Percentiles rank a stretch among this genome's conserved stretches.
These are phyloP conservation scores for Patellaria atrata DNA, from an alignment of 495 filamentous ascomycete species.

Conservation along the genomic window DNA sequence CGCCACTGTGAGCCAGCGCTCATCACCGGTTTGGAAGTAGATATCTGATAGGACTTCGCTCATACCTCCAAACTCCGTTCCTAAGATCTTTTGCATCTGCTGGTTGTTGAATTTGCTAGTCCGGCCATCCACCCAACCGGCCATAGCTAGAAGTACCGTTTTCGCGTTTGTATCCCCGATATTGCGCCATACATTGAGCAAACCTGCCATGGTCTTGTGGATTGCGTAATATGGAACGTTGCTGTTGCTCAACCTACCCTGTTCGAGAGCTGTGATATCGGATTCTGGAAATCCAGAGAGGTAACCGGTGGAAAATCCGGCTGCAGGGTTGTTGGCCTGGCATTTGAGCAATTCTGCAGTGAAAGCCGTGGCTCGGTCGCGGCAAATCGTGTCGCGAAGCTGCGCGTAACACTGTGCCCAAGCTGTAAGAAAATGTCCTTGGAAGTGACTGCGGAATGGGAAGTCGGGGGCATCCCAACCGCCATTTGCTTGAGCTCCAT, in stretches of 20 bases:
- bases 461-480: conserved; percentile 30
- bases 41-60: conserved; percentile 27
- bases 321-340: conserved; percentile 27
- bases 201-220: conserved; percentile 23
- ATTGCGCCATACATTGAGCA: conserved; percentile 26
- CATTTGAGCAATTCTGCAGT: conserved; percentile 27
- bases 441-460: conserved; percentile 28
- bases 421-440: conserved; percentile 28
- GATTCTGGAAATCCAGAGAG: conserved; percentile 29
- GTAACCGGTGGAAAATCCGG: conserved; percentile 21
- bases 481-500: conserved; percentile 21
- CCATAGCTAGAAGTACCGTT: conserved; percentile 22
- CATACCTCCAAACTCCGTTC: conserved; percentile 31
- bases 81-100: conserved; percentile 28
- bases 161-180: conserved; percentile 23
- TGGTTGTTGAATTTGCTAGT: conserved; percentile 20
- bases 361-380: conserved; percentile 23
- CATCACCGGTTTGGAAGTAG: conserved; percentile 23
- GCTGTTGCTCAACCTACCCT: conserved; percentile 16
- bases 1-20: conserved; percentile 24
- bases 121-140: conserved; percentile 27
- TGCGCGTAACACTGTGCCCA: conserved; percentile 23
- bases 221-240: conserved; percentile 24
- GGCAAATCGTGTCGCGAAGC: conserved; percentile 21
- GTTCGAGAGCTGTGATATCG: conserved; percentile 24